Percentiles rank a stretch among this genome's conserved stretches.
These are phyloP conservation scores for Andalucia godoyi DNA, from an alignment of 78 protist species.

Conservation along the genomic window DNA sequence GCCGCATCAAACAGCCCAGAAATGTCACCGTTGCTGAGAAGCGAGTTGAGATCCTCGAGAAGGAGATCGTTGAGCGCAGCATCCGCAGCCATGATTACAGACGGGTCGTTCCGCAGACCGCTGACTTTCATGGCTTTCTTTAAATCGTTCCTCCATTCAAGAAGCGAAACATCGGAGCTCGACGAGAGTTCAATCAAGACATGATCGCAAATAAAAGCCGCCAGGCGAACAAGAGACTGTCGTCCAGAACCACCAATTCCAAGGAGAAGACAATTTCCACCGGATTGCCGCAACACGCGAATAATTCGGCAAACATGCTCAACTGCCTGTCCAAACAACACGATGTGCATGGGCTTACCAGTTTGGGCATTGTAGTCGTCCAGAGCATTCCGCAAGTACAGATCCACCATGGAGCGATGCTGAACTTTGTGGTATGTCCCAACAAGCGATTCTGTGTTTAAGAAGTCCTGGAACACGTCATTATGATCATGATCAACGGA, in stretches of 20 bases:
- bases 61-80: slow-evolving; percentile 5
- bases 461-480: too few relatives aligned
- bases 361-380: slow-evolving; percentile 15
- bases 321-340: slow-evolving; percentile 45
- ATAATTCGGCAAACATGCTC: slow-evolving; percentile 31
- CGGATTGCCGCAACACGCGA: slow-evolving; percentile 44
- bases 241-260: slow-evolving; percentile 57
- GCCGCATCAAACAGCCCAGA: slow-evolving; percentile 26
- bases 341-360: slow-evolving; percentile 25
- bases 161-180: too few relatives aligned
- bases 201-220: neutral
- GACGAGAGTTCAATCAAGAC: slow-evolving; percentile 6
- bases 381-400: neutral
- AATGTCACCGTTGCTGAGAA: slow-evolving; percentile 38
- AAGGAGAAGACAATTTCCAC: slow-evolving; percentile 41
- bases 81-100: slow-evolving; percentile 16
- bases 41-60: slow-evolving; percentile 8
- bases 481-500: too few relatives aligned
- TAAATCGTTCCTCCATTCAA: slow-evolving; percentile 11
- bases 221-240: slow-evolving; percentile 17
- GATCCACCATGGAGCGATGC: neutral
- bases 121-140: neutral
- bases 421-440: neutral
- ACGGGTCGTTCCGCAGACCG: neutral
- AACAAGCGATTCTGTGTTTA: neutral